Percentiles rank a stretch among this genome's conserved stretches.
Conservation (phyloP, 2,329 filamentous ascomycete species). For the Teratosphaeriaceae sp. region DNA sequence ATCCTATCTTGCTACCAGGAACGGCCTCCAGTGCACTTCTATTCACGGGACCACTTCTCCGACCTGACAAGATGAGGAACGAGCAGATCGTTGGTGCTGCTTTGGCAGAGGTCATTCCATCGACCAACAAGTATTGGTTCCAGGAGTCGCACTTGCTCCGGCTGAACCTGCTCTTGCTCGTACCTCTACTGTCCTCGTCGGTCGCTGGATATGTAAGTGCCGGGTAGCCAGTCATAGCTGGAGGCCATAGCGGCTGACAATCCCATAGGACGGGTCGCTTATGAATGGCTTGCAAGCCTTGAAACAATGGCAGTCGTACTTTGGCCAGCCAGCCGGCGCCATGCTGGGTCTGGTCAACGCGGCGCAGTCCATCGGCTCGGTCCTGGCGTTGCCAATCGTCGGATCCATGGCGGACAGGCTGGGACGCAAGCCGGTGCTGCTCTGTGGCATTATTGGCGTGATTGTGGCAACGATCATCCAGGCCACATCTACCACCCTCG, state of each 20-base stretch:
- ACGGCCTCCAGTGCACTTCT: no score
- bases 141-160: conserved; percentile 36
- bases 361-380: conserved; percentile 34
- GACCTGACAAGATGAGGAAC: conserved; percentile 16
- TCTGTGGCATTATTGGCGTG: conserved; percentile 28
- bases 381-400: conserved; percentile 33
- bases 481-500: conserved; percentile 20
- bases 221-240: no score
- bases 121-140: conserved; percentile 38
- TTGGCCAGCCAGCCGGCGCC: conserved; percentile 33
- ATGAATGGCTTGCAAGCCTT: conserved; percentile 40
- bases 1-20: no score
- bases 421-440: conserved; percentile 34
- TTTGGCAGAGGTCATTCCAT: conserved; percentile 35
- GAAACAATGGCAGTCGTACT: conserved; percentile 36
- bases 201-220: conserved; percentile 42
- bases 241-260: no score
- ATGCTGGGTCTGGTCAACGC: conserved; percentile 35
- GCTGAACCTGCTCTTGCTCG: conserved; percentile 39
- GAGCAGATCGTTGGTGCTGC: conserved; percentile 25
- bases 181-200: conserved; percentile 39
- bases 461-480: conserved; percentile 29
- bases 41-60: no score
- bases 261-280: conserved; percentile 2
- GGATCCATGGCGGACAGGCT: conserved; percentile 34